Base-by-base conservation (phyloP, 1,284 basidiomycete species). In the Heliocybe sulcata region DNA sequence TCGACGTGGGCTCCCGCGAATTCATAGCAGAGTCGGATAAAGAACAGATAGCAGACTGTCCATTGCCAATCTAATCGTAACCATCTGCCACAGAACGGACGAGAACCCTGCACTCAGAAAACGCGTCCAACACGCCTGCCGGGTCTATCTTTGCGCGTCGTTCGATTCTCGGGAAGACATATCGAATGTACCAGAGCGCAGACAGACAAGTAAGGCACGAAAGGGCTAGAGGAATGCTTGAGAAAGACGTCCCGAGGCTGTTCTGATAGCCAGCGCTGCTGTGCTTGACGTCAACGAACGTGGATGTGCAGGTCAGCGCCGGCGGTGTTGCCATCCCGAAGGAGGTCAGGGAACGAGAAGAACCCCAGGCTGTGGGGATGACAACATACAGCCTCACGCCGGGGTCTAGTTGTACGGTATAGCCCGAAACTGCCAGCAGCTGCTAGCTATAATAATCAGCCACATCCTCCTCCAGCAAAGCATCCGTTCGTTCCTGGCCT, bases 391-490 rank as follows among this genome's bases (percentile, higher is more conserved):
- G 38, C 38, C 38, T 42, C 38, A 16, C 16, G 38, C 4, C 38
- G 8, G 38, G 38, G 38, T 42, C n/a, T 42, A 42, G 16, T 42
- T 8, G 16, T 16, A 16, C 38, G 38, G 38, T 42, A 42, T 16
- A 42, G 38, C 38, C 38, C 38, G 38, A 42, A 6, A 42, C 38
- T 9, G 38, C 38, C 38, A 42, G 16, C 38, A 6, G n/a, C 38
- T 9, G 38, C 38, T 16, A 42, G 16, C 38, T 42, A 42, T 42
- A 42, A 8, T 42, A 42, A 42, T n/a, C 38, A 42, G 38, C 38
- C 38, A 42, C 38, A 42, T 42, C 38, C 38, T 42, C 38, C 38
- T 42, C 38, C 38, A 42, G 38, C 38, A 42, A 42, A 42, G 38
- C 38, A 42, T 9, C 38, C 19, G 38, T 42, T 42, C 38, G 16